Conservation (phyloP, 768 basidiomycete species). For the Paxillus involutus region DNA sequence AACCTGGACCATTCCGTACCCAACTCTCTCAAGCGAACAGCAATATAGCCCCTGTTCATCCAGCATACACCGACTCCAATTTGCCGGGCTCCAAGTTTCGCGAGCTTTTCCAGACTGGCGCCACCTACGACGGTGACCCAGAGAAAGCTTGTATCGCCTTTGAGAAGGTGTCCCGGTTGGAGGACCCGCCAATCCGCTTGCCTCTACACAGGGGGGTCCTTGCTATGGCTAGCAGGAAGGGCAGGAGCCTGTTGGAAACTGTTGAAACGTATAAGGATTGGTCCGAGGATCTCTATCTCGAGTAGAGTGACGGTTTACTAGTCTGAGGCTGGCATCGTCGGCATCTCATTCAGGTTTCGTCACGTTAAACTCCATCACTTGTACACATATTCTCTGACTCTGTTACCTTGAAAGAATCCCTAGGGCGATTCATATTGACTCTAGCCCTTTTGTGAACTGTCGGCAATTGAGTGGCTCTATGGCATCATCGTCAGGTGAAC, state of each 20-base stretch:
- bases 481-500: too few species aligned
- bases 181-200: constrained; percentile 17
- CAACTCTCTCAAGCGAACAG: not conserved
- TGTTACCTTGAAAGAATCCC: too few species aligned
- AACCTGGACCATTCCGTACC: constrained; percentile 16
- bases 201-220: constrained; percentile 11
- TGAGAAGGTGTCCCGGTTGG: constrained; percentile 11
- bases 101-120: not conserved
- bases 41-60: constrained; percentile 2
- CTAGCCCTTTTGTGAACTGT: too few species aligned
- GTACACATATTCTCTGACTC: too few species aligned
- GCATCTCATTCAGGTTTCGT: too few species aligned
- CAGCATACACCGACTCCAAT: constrained; percentile 14
- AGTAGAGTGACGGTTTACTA: too few species aligned
- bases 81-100: constrained; percentile 12
- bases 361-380: too few species aligned
- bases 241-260: constrained; percentile 4
- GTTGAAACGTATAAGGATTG: constrained; percentile 17
- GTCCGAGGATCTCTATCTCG: constrained; percentile 14
- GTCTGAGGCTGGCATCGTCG: too few species aligned
- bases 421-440: too few species aligned
- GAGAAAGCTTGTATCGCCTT: constrained; percentile 14
- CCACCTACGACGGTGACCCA: constrained; percentile 11
- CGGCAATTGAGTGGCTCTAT: too few species aligned
- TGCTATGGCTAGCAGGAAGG: constrained; percentile 12